These are phyloP conservation scores for Plasmodium billcollinsi DNA, from an alignment of 169 alveolate species.

Conservation along the genomic window DNA sequence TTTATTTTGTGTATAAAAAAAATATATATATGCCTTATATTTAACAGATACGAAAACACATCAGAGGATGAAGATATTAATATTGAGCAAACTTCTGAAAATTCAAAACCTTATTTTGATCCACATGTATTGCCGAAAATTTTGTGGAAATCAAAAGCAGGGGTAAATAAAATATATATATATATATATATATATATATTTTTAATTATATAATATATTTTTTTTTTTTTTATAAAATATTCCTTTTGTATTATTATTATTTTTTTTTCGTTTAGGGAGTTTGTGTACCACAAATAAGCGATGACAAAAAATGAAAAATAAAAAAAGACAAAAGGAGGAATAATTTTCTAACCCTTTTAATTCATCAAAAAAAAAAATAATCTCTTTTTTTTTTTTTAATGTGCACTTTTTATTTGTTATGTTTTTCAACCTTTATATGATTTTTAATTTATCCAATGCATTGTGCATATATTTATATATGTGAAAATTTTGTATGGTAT, in stretches of 20 bases:
- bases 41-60: conserved; percentile 61
- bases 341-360: not conserved
- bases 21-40: not conserved
- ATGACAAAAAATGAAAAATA: conserved; percentile 6
- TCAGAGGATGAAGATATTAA: conserved; percentile 20
- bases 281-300: conserved; percentile 60
- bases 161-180: conserved; percentile 27
- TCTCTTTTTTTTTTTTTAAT: too few relatives aligned
- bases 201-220: not conserved
- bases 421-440: not conserved
- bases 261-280: conserved; percentile 50
- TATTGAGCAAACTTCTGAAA: not conserved
- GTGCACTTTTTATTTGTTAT: too few relatives aligned
- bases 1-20: not conserved
- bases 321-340: conserved; percentile 15
- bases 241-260: not conserved
- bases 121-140: conserved; percentile 32
- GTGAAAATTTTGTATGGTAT: too few relatives aligned
- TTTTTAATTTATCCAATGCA: not conserved
- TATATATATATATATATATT: not conserved
- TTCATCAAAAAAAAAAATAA: not conserved
- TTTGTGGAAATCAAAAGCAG: conserved; percentile 77
- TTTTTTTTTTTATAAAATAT: too few relatives aligned
- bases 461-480: not conserved
- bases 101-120: conserved; percentile 10